Conservation (phyloP, 116 monocot species). For the Papilionanthe hybrid region DNA sequence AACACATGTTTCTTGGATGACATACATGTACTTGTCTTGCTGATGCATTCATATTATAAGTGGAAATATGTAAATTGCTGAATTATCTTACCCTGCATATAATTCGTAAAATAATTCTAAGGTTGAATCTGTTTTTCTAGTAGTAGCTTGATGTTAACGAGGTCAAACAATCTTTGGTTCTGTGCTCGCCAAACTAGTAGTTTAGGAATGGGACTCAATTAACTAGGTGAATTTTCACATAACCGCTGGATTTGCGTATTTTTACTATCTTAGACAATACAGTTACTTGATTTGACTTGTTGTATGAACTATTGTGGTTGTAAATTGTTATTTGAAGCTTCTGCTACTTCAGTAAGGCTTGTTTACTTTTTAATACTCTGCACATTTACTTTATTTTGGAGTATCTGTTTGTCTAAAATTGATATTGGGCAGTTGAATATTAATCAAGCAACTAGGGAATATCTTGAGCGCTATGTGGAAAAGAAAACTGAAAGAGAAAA, state of each 20-base stretch:
- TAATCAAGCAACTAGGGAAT: constrained; percentile 89
- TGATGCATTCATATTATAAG: neutral
- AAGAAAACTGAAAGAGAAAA: constrained; percentile 86
- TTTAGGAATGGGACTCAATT: neutral
- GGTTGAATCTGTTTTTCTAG: neutral
- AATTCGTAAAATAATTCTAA: neutral
- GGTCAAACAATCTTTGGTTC: neutral
- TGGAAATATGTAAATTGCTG: neutral
- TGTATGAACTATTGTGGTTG: neutral
- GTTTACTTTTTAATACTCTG: neutral
- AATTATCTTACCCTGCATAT: neutral
- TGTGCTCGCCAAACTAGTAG: neutral
- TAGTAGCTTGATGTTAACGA: neutral
- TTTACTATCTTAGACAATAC: neutral
- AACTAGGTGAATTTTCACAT: neutral
- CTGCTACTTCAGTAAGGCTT: neutral
- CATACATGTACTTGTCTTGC: neutral
- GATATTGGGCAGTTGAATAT: constrained; percentile 66
- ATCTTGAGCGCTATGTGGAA: constrained; percentile 86
- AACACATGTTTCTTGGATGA: neutral
- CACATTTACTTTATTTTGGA: neutral
- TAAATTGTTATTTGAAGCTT: neutral
- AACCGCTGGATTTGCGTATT: neutral
- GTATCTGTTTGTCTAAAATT: constrained; percentile 8
- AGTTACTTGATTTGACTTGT: constrained; percentile 3